Base-by-base conservation (phyloP, 805 yeast genomes). In the Clavispora phyllophila region DNA sequence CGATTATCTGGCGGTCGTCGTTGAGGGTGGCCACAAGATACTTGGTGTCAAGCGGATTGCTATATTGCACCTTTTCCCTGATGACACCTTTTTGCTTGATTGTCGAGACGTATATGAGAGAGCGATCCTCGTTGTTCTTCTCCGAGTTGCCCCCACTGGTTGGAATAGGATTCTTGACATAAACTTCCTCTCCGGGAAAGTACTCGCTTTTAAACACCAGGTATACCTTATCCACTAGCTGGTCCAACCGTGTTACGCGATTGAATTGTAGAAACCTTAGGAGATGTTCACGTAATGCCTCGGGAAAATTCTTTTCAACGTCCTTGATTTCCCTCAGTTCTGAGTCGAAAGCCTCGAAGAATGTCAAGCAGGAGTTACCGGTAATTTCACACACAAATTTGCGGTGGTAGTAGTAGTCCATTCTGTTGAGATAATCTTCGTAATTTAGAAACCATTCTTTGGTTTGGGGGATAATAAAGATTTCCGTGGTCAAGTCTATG, bases 341-440 rank as follows among this genome's bases (percentile, higher is more conserved):
- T 45, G 85, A 81, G 41, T 80, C 79, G 36, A 79, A 72, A 0
- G 98, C 99, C 56, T 93, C 95, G 60, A 90, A 90, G 60, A 78
- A 93, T 0, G 96, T 87, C 44, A 91, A 73, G 55, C 95, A 84
- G 14, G 96, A 84, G 55, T 88, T 87, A 12, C 99, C 99, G 0
- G 97, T 87, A 38, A 91, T 84, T 64, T 93, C 99, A 67, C 98
- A 93, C 10, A 89, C 93, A 65, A 93, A 93, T 60, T 87, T 86
- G 51, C 80, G 81, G 39, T 77, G 72, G 46, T 75, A 75, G 61
- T 85, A 86, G 62, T 83, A 85, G 60, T 85, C 88, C 70, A 85
- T 65, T 42, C 91, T 66, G 18, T 65, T 65, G 38, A 93, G 66
- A 55, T 87, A 91, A 9, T 82, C 88, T 41, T 84, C 87, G 61